Evolutionary conservation across 2,329 filamentous ascomycete genomes (phyloP).

Genomic region (Corinectria fuckeliana): DNA sequence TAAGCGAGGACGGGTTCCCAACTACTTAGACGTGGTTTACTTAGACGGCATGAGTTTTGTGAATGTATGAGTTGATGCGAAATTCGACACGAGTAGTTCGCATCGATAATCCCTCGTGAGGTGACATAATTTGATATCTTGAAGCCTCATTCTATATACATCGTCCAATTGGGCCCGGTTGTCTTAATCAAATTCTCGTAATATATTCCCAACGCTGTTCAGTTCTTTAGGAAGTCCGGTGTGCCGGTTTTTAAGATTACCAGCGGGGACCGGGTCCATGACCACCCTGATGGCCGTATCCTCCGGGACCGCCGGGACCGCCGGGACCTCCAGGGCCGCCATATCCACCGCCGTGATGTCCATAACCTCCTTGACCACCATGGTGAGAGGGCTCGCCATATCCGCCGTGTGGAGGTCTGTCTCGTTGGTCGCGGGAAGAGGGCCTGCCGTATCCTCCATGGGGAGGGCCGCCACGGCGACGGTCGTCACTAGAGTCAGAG

Average conservation of each 20-base stretch:
- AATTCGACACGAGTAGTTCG: too few relatives aligned
- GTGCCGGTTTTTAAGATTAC: not conserved
- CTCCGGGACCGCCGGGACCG: not conserved
- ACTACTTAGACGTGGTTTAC: too few relatives aligned
- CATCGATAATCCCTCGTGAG: too few relatives aligned
- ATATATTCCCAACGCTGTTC: not conserved
- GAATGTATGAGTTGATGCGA: too few relatives aligned
- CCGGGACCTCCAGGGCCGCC: not conserved
- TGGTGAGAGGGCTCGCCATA: not conserved
- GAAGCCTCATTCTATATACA: not conserved
- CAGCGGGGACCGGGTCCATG: not conserved
- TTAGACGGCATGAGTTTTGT: too few relatives aligned
- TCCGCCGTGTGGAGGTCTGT: not conserved
- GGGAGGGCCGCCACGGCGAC: slow-evolving; percentile 3
- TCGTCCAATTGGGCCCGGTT: not conserved
- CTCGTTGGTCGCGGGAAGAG: not conserved
- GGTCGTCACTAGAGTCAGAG: slow-evolving; percentile 31
- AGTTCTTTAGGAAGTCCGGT: not conserved
- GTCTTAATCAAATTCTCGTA: too few relatives aligned
- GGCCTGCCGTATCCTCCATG: not conserved
- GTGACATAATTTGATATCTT: too few relatives aligned
- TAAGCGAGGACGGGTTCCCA: too few relatives aligned
- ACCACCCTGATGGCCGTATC: not conserved
- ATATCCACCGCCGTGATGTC: not conserved
- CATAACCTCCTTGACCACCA: not conserved